phyloP scores from a whole-genome alignment of 192 early-diverging fungal species.

The Pilaira anomala region DNA sequence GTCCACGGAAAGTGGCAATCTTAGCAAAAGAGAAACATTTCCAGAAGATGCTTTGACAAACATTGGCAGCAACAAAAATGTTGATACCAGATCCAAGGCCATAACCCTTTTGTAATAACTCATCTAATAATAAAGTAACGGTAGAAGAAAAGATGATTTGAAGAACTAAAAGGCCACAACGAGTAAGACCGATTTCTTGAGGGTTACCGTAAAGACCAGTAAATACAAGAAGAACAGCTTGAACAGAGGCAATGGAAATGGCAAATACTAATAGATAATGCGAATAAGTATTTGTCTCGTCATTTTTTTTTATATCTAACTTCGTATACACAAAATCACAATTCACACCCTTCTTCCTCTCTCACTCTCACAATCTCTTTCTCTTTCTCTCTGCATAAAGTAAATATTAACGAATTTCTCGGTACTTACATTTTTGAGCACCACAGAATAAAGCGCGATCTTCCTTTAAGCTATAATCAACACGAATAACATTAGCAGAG shows the following conservation, averaged over 20 bases:
- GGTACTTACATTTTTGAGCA: constrained; percentile 85
- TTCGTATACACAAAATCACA: too few relatives aligned
- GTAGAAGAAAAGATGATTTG: constrained; percentile 95
- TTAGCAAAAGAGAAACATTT: constrained; percentile 95
- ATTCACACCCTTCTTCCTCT: too few relatives aligned
- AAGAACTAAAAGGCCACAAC: constrained; percentile 90
- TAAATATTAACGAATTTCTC: background rate
- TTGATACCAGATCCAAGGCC: constrained; percentile 98
- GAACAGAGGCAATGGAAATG: constrained; percentile 96
- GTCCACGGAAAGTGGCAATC: constrained; percentile 92
- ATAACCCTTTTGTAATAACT: constrained; percentile 99
- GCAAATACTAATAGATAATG: constrained; percentile 69
- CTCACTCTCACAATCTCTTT: background rate
- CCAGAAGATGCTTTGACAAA: constrained; percentile 99
- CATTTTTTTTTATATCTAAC: background rate
- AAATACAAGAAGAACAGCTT: constrained; percentile 96
- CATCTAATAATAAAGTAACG: constrained; percentile 96
- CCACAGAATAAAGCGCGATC: constrained; percentile 98
- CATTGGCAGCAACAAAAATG: constrained; percentile 98
- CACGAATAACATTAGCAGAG: constrained; percentile 95
- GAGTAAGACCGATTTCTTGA: constrained; percentile 89
- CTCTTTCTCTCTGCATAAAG: background rate
- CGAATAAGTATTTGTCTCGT: background rate
- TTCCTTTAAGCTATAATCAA: constrained; percentile 98
- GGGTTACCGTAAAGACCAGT: constrained; percentile 96